Conservation (phyloP, 345 rosid species). For the Eucalyptus erythrocorys region DNA sequence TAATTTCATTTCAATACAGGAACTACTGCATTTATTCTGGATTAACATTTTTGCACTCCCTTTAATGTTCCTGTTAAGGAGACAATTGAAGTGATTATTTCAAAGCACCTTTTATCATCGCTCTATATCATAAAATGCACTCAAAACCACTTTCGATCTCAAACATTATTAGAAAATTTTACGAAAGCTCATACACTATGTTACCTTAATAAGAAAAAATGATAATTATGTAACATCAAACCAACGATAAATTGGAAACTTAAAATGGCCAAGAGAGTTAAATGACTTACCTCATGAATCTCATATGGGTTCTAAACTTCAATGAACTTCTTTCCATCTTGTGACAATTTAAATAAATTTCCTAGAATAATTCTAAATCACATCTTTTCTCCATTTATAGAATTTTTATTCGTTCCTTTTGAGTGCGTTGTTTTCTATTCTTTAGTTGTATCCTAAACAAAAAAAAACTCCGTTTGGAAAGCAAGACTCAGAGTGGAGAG, state of each 20-base stretch:
- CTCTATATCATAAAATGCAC: neutral
- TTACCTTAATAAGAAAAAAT: neutral
- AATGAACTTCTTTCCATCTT: neutral
- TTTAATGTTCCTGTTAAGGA: neutral
- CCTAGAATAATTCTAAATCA: neutral
- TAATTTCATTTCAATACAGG: too few species aligned
- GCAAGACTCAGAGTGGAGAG: too few species aligned
- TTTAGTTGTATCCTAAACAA: too few species aligned
- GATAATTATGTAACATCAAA: neutral
- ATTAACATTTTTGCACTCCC: neutral
- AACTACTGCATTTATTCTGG: neutral
- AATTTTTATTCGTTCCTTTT: neutral
- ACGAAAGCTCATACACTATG: accelerated
- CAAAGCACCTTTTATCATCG: neutral
- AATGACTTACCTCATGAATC: neutral
- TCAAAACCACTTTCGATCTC: neutral
- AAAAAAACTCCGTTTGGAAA: too few species aligned
- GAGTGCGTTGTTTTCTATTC: too few species aligned
- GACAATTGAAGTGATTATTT: neutral
- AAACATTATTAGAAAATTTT: neutral
- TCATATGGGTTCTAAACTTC: neutral
- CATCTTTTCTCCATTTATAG: neutral
- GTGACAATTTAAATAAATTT: too few species aligned
- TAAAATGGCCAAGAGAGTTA: neutral
- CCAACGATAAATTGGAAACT: neutral